Evolutionary conservation across 2,329 filamentous ascomycete genomes (phyloP).

Genomic region (Fonsecaea nubica): DNA sequence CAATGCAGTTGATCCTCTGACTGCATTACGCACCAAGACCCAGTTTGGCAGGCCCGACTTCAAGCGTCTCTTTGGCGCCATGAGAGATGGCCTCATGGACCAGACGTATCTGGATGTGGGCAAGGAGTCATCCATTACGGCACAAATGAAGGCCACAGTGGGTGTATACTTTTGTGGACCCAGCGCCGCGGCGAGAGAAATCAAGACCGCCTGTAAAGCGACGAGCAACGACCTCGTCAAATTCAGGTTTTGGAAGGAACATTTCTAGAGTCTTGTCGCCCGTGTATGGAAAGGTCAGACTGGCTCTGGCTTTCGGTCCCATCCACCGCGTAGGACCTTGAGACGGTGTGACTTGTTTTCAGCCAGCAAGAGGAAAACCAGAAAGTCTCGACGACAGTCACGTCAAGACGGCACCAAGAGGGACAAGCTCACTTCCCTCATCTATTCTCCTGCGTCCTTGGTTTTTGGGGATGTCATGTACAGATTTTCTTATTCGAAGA

Average conservation of each 20-base stretch:
- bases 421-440: not conserved
- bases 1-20: slow-evolving; percentile 84
- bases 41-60: slow-evolving; percentile 97
- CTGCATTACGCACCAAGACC: slow-evolving; percentile 85
- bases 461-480: not conserved
- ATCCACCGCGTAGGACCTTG: not conserved
- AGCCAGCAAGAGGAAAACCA: not conserved
- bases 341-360: not conserved
- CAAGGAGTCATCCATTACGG: slow-evolving; percentile 76
- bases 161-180: slow-evolving; percentile 99
- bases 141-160: slow-evolving; percentile 59
- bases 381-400: not conserved
- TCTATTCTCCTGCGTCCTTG: not conserved
- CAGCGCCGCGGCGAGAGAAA: slow-evolving; percentile 77
- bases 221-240: slow-evolving; percentile 78
- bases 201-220: slow-evolving; percentile 78
- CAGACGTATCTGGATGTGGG: slow-evolving; percentile 84
- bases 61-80: slow-evolving; percentile 74
- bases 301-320: not conserved
- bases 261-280: slow-evolving; percentile 55
- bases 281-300: not conserved
- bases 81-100: slow-evolving; percentile 87
- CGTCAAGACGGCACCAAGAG: not conserved
- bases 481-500: not conserved
- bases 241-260: slow-evolving; percentile 99